phyloP scores from a whole-genome alignment of 345 rosid species.

The Sisymbrium irio region DNA sequence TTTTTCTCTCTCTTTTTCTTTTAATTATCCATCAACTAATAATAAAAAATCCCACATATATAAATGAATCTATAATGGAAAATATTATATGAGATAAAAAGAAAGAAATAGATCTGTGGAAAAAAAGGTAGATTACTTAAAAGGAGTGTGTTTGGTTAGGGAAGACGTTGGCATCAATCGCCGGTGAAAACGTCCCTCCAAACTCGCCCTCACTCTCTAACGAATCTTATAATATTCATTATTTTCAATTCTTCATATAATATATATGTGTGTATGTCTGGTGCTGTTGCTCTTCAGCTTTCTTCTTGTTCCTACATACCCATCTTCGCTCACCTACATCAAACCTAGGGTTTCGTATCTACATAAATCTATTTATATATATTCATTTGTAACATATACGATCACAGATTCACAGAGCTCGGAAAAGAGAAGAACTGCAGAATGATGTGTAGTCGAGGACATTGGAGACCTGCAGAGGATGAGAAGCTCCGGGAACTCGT shows the following conservation, averaged over 20 bases:
- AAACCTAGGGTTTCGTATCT: conserved; percentile 30
- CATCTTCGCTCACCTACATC: conserved; percentile 36
- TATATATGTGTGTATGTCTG: conserved; percentile 11
- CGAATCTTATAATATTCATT: conserved; percentile 37
- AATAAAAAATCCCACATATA: background rate
- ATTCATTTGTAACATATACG: background rate
- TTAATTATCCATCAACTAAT: background rate
- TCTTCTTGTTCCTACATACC: conserved; percentile 38
- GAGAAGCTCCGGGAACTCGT: conserved; percentile 78
- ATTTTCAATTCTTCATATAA: background rate
- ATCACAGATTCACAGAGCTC: background rate
- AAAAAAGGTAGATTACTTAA: conserved; percentile 43
- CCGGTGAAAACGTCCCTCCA: conserved; percentile 46
- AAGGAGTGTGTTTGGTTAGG: conserved; percentile 56
- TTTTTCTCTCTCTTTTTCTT: background rate
- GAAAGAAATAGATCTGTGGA: conserved; percentile 1
- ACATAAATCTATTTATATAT: background rate
- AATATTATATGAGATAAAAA: background rate
- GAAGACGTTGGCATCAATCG: conserved; percentile 71
- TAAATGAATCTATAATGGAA: background rate
- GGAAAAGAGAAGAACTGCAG: conserved; percentile 11
- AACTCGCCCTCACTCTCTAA: conserved; percentile 53
- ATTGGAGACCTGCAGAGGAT: conserved; percentile 76
- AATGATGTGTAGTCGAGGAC: conserved; percentile 66
- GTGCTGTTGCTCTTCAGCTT: conserved; percentile 39